A percentile compares a stretch with the other conserved stretches of the same genome.
These are phyloP conservation scores for Ogataea hybrid DNA, from an alignment of 1,139 yeast genomes.

Conservation along the genomic window DNA sequence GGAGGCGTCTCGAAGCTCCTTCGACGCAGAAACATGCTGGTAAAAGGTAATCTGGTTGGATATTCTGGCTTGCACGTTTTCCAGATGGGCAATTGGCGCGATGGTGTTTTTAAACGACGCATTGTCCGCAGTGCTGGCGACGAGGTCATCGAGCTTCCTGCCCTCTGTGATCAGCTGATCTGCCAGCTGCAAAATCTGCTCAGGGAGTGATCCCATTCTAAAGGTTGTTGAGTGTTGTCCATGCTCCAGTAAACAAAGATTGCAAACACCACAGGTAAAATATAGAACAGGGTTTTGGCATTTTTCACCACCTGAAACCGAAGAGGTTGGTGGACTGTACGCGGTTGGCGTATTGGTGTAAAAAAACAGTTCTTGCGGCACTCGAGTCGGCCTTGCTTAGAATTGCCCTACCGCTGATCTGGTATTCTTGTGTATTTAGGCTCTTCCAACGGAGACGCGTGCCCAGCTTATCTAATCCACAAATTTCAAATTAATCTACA, in stretches of 20 bases:
- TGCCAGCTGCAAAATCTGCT: constrained; percentile 43
- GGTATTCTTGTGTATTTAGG: too few species aligned
- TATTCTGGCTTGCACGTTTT: constrained; percentile 44
- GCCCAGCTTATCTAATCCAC: neutral
- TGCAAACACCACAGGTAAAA: constrained; percentile 2
- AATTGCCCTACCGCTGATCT: too few species aligned
- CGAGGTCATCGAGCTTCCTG: constrained; percentile 47
- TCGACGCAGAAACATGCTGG: constrained; percentile 64
- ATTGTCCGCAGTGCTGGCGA: constrained; percentile 44
- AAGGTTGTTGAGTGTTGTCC: constrained; percentile 44
- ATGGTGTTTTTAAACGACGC: constrained; percentile 61
- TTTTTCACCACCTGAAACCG: constrained; percentile 22
- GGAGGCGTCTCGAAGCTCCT: constrained; percentile 68
- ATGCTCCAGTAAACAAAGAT: constrained; percentile 1
- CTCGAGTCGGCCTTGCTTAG: too few species aligned
- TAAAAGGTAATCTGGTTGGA: constrained; percentile 58
- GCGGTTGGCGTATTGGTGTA: too few species aligned
- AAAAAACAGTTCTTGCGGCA: too few species aligned
- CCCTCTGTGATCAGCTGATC: constrained; percentile 45
- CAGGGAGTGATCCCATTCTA: constrained; percentile 59
- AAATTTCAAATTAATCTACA: neutral
- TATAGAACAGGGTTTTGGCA: constrained; percentile 6
- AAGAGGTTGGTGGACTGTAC: neutral
- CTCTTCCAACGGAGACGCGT: too few species aligned
- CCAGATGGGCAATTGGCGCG: constrained; percentile 48